Base-by-base conservation (phyloP, 768 basidiomycete species). In the Kwoniella heveanensis region DNA sequence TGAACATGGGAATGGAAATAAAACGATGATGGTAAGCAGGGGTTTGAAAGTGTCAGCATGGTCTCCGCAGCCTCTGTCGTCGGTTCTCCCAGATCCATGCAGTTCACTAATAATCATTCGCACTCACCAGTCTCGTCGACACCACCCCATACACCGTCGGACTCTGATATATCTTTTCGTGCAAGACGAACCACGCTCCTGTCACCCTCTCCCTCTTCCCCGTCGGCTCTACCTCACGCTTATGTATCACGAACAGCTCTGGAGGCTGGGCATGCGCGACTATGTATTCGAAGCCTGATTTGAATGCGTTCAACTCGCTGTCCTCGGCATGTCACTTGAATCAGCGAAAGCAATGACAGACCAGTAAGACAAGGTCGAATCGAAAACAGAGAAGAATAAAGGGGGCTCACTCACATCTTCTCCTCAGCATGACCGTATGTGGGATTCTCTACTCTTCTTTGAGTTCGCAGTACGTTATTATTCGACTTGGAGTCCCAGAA, bases 401-500 rank as follows among this genome's bases (percentile, higher is more conserved):
- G 13, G 32, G 13, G 32, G 7, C n/a, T 6, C 19, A 49, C 74
- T 47, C 32, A 77, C 75, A 70, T 24, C 46, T 70, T 72, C 64
- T 77, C 76, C 55, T 74, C 65, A 4, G 67, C 69, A 44, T 74
- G 67, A 22, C 71, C 71, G 50, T 72, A 77, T 10, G 59, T 62
- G 5, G 69, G 71, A 36, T 74, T 68, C 52, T 69, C 65, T 1
- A 77, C 68, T 44, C 70, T 27, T 8, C 68, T 46, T 50, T 77
- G 76, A 1, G 70, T 71, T 13, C 76, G 50, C 29, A 77, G 60
- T 1, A 67, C 66, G 46, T 63, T 65, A 53, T 77, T 77, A 37
- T 77, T 77, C 25, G 73, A 77, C 37, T 69, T 70, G 7, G 61
- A 32, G 62, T 77, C 76, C 67, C 71, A 77, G 63, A 77, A 77